Evolutionary conservation across 257 asterid species (phyloP).

Genomic region (Solanum virginianum): DNA sequence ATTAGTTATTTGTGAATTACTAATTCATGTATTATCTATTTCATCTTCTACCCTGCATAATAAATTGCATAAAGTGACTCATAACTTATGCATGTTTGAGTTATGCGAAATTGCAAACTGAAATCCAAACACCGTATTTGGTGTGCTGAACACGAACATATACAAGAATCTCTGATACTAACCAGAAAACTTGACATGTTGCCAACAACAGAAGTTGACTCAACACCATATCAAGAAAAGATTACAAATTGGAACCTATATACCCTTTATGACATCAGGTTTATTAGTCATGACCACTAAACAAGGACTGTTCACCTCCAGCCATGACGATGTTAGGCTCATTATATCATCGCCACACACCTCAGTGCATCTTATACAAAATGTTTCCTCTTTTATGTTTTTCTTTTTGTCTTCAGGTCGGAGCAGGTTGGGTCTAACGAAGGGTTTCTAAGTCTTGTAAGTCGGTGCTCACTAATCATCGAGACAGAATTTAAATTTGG

Average conservation of each 20-base stretch:
- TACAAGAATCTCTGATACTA: neutral
- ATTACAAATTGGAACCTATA: neutral
- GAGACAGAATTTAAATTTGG: no score
- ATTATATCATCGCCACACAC: neutral
- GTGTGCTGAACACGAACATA: neutral
- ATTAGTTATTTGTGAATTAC: neutral
- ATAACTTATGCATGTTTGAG: neutral
- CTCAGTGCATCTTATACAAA: neutral
- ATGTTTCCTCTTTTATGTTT: neutral
- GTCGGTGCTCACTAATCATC: neutral
- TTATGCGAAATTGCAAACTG: neutral
- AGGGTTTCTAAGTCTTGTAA: neutral
- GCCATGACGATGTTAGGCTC: neutral
- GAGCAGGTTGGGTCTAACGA: neutral
- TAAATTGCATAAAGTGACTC: neutral
- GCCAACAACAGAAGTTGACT: neutral
- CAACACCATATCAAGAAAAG: neutral
- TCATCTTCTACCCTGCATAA: no score
- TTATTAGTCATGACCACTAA: neutral
- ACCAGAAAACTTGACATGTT: neutral
- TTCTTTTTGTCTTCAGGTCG: neutral
- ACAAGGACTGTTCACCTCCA: neutral
- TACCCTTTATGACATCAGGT: neutral
- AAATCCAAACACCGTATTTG: neutral
- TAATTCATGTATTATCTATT: neutral